Percentiles rank a stretch among this genome's conserved stretches.
phyloP scores from a whole-genome alignment of 225 moss, liverwort and hornwort species.

The Marchantia polymorpha region DNA sequence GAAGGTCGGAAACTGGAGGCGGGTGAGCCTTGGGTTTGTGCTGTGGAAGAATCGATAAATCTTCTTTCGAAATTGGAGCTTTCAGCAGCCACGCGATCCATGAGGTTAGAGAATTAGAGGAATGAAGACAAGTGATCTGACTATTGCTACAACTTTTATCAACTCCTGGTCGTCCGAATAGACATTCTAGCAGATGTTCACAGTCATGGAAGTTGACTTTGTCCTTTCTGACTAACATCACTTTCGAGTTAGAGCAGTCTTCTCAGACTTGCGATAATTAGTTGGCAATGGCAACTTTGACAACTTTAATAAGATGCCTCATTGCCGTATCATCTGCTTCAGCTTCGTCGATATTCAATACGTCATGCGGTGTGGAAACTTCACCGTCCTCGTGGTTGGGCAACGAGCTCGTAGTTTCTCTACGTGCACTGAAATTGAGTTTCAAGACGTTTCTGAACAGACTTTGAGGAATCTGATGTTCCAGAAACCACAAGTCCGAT shows the following conservation, averaged over 20 bases:
- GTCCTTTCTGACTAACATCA: too few relatives aligned
- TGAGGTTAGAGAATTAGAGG: too few relatives aligned
- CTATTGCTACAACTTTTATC: too few relatives aligned
- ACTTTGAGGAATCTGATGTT: neutral
- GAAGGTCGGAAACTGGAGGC: neutral
- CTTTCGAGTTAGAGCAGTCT: neutral
- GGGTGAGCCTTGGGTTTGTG: neutral
- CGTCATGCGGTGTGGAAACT: too few relatives aligned
- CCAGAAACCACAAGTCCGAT: neutral
- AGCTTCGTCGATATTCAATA: too few relatives aligned
- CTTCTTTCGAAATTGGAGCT: too few relatives aligned
- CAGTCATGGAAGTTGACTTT: neutral
- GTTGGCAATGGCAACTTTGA: neutral
- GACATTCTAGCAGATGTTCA: slow-evolving; percentile 4
- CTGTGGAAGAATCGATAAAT: too few relatives aligned
- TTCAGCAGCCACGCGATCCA: too few relatives aligned
- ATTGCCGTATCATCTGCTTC: neutral
- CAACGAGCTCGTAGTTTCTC: too few relatives aligned
- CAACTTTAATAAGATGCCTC: neutral
- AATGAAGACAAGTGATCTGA: too few relatives aligned
- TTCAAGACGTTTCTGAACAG: neutral
- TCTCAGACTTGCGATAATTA: neutral
- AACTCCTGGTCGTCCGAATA: neutral
- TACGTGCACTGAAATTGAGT: neutral
- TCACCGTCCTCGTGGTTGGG: too few relatives aligned